A percentile compares a stretch with the other conserved stretches of the same genome.
These are phyloP conservation scores for Periconia digitata DNA, from an alignment of 2,329 filamentous ascomycete genomes.

Conservation along the genomic window DNA sequence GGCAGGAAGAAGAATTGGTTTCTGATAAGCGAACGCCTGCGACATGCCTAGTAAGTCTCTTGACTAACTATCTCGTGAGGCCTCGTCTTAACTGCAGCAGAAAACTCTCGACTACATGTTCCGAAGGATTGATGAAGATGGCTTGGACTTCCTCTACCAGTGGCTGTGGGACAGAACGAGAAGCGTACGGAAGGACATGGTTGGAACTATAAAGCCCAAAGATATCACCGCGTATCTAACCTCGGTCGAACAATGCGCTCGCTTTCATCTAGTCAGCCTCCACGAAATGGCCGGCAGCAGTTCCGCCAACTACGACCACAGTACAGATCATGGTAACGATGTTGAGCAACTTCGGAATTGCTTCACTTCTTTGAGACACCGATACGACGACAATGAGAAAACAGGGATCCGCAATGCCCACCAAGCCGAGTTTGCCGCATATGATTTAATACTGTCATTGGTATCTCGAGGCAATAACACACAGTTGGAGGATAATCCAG, in stretches of 20 bases:
- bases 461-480: constrained; percentile 50
- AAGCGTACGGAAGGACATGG: constrained; percentile 65
- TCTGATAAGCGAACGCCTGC: constrained; percentile 63
- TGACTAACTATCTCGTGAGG: constrained; percentile 13
- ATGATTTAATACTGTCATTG: constrained; percentile 57
- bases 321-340: constrained; percentile 65
- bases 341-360: constrained; percentile 66
- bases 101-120: constrained; percentile 50
- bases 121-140: constrained; percentile 53
- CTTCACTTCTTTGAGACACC: constrained; percentile 61
- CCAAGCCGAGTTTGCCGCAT: constrained; percentile 66
- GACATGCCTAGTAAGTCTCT: constrained; percentile 41
- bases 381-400: constrained; percentile 43
- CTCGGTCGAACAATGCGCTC: constrained; percentile 64
- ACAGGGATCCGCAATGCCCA: constrained; percentile 53
- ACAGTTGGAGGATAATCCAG: constrained; percentile 57
- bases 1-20: constrained; percentile 63
- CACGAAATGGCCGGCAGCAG: constrained; percentile 55
- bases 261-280: constrained; percentile 64
- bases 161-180: constrained; percentile 69
- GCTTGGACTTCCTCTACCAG: constrained; percentile 54
- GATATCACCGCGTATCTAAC: constrained; percentile 60
- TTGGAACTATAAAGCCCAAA: constrained; percentile 57
- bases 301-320: constrained; percentile 49
- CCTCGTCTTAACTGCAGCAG: constrained; percentile 20